phyloP scores from a whole-genome alignment of 768 basidiomycete genomes.

The Mycena albidolilacea region DNA sequence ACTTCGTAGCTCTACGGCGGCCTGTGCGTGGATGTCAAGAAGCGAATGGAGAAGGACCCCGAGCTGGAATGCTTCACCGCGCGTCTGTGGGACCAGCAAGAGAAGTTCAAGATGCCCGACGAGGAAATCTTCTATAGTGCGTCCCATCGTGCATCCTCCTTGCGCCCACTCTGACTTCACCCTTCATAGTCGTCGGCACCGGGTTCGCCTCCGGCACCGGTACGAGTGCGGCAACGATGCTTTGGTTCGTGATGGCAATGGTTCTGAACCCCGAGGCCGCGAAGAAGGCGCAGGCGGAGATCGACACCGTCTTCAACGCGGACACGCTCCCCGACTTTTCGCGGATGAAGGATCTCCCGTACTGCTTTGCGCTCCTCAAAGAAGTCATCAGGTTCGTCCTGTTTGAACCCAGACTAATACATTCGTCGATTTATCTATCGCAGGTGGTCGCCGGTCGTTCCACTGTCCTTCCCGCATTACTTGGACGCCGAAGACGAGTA shows the following conservation, averaged over 20 bases:
- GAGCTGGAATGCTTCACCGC: background rate
- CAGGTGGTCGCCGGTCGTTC: conserved; percentile 6
- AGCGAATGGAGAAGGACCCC: background rate
- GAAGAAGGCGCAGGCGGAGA: conserved; percentile 14
- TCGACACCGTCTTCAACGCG: conserved; percentile 7
- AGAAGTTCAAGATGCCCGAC: background rate
- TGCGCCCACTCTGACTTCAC: no score
- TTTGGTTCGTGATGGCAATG: conserved; percentile 24
- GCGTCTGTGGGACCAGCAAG: conserved; percentile 7
- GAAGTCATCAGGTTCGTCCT: conserved; percentile 9
- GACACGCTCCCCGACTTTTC: conserved; percentile 10
- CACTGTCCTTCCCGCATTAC: conserved; percentile 8
- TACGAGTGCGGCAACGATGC: conserved; percentile 6
- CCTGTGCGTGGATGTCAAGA: background rate
- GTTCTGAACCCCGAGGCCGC: background rate
- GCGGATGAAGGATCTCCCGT: background rate
- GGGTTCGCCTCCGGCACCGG: conserved; percentile 5
- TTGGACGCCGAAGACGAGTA: background rate
- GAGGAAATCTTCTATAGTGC: conserved; percentile 14
- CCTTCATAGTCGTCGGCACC: background rate
- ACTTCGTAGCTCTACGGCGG: background rate
- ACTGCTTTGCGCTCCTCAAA: conserved; percentile 12
- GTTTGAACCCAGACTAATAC: background rate
- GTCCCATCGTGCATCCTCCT: background rate
- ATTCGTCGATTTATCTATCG: background rate